Base-by-base conservation (phyloP, 805 yeast species). In the Schizosaccharomyces japonicus region DNA sequence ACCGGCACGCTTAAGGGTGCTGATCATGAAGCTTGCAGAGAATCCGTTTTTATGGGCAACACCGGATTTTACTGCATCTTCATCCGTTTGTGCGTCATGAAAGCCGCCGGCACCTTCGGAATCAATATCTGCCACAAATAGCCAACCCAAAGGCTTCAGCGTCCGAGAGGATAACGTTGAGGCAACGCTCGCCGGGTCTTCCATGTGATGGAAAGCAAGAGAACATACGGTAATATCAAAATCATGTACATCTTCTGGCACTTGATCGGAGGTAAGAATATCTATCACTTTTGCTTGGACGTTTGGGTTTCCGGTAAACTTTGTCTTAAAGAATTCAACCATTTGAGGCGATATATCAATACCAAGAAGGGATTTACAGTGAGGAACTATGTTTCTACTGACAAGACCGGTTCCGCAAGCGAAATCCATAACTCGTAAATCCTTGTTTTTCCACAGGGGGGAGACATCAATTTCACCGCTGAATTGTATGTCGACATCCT, bases 391-490 rank as follows among this genome's bases (percentile, higher is more conserved):
- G 23, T 36, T 8, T 36, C 23, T 15, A n/a, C 42, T 36, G 23
- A 36, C 23, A 2, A 36, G 23, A 17, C 42, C 42, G 11, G 42
- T 36, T 36, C 42, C 42, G 27, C 42, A 36, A 5, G 42, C 42
- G 23, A 36, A 36, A 36, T 36, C 42, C 17, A 36, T n/a, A 6
- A 36, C 13, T 5, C 42, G 8, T 13, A 36, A 19, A 21, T 15
- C 4, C 13, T 23, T 36, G 4, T 17, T 15, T 13, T 36, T 21
- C 42, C 42, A 36, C n/a, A n/a, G n/a, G n/a, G n/a, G n/a, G n/a
- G n/a, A n/a, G n/a, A n/a, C n/a, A n/a, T n/a, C n/a, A n/a, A n/a
- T n/a, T n/a, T n/a, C n/a, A n/a, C n/a, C n/a, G n/a, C n/a, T n/a
- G n/a, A n/a, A n/a, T n/a, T n/a, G n/a, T n/a, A n/a, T n/a, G n/a